Evolutionary conservation across 805 yeast genomes (phyloP).

Genomic region (Wickerhamomyces rabaulensis): DNA sequence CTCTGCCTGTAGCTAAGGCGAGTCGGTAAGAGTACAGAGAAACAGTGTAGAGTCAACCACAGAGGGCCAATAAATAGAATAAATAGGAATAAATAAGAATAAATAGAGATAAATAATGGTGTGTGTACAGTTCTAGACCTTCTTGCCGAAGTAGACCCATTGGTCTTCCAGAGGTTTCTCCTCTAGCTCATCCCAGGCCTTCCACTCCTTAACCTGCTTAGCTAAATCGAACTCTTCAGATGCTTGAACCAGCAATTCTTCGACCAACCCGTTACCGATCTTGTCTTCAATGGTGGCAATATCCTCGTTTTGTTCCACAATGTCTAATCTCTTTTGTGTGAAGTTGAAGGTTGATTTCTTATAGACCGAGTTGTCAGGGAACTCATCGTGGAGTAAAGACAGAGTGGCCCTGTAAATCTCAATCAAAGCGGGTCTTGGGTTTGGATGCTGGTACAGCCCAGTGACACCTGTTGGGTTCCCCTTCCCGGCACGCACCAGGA

Average conservation of each 20-base stretch:
- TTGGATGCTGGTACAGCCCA: conserved; percentile 74
- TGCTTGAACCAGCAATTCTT: conserved; percentile 79
- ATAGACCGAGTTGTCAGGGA: conserved; percentile 72
- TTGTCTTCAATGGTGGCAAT: conserved; percentile 61
- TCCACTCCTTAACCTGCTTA: conserved; percentile 60
- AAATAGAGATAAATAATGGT: not conserved
- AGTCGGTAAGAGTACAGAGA: no score
- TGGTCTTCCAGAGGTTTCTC: conserved; percentile 78
- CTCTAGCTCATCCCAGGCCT: conserved; percentile 75
- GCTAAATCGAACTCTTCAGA: conserved; percentile 71
- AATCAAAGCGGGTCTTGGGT: conserved; percentile 74
- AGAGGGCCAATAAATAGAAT: not conserved
- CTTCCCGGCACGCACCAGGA: conserved; percentile 49
- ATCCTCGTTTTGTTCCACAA: conserved; percentile 60
- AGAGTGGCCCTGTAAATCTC: conserved; percentile 69
- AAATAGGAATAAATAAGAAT: not conserved
- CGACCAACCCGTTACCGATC: conserved; percentile 80
- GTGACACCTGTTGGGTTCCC: conserved; percentile 81
- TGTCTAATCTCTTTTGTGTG: conserved; percentile 61
- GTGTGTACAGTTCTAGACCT: conserved; percentile 22
- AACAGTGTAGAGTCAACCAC: not conserved
- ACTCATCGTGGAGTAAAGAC: conserved; percentile 47
- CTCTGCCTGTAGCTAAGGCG: no score
- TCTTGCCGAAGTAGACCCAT: conserved; percentile 78
- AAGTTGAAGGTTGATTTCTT: conserved; percentile 67